A percentile compares a stretch with the other conserved stretches of the same genome.
Evolutionary conservation across 768 basidiomycete genomes (phyloP).

Genomic region (Leucocoprinus birnbaumii): DNA sequence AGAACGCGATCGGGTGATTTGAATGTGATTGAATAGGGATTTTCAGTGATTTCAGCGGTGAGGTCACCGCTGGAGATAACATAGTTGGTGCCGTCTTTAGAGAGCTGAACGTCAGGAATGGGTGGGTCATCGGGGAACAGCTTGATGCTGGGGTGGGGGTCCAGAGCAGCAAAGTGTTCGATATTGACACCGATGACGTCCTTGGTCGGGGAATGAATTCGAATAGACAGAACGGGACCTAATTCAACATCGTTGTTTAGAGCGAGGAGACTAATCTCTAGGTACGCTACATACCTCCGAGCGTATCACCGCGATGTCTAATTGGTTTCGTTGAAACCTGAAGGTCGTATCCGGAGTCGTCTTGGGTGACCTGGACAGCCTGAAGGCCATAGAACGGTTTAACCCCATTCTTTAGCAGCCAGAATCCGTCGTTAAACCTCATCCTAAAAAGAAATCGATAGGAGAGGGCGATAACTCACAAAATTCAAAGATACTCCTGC

Average conservation of each 20-base stretch:
- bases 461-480: neutral
- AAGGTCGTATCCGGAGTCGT: slow-evolving; percentile 48
- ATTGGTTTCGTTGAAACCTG: slow-evolving; percentile 62
- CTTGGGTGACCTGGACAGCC: slow-evolving; percentile 46
- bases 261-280: neutral
- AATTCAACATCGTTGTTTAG: neutral
- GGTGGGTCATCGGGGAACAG: slow-evolving; percentile 62
- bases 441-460: slow-evolving; percentile 26
- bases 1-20: slow-evolving; percentile 43
- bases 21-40: slow-evolving; percentile 63
- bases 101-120: slow-evolving; percentile 39
- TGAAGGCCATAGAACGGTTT: slow-evolving; percentile 61
- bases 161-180: slow-evolving; percentile 44
- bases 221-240: slow-evolving; percentile 50
- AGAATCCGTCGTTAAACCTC: slow-evolving; percentile 77
- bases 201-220: slow-evolving; percentile 53
- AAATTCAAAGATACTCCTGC: neutral
- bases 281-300: slow-evolving; percentile 39
- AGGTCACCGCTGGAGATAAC: slow-evolving; percentile 45
- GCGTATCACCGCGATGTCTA: slow-evolving; percentile 60
- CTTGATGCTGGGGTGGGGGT: slow-evolving; percentile 45
- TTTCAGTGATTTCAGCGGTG: slow-evolving; percentile 51
- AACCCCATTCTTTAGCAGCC: slow-evolving; percentile 61
- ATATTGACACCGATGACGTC: slow-evolving; percentile 57
- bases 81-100: slow-evolving; percentile 24